Evolutionary conservation across 1,284 basidiomycete genomes (phyloP), one percentile per base, ranked within the genome.

Genomic region (Ustilago nuda): DNA sequence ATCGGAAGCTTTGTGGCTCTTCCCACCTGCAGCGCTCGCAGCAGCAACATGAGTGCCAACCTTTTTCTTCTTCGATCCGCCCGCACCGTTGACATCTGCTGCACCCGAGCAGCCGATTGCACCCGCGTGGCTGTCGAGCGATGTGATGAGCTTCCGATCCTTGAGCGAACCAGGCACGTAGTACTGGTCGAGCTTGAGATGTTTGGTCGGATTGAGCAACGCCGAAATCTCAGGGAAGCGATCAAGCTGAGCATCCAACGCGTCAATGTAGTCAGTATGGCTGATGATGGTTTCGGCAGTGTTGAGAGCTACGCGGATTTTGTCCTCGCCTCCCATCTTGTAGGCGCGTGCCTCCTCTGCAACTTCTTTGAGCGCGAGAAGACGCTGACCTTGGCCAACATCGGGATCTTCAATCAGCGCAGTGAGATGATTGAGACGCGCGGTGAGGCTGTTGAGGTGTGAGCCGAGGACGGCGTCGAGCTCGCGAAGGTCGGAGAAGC

Each of bases 291-390:
- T 93, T 87, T 99, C 96, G 61, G 94, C 94, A 11, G 95, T 95
- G 79, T 93, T 93, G 78, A 92, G 94, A 11, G 95, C 95, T 66
- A 98, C 95, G 82, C 95, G 91, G 85, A 99, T 98, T 89, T 99
- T 99, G 91, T 99, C 96, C 86, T 99, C 97, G 51, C 93, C 94
- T 45, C 97, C 97, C 67, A 95, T 91, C 86, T 95, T 95, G 88
- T 98, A 93, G 55, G 93, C 90, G 46, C 90, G 88, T 0, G 95
- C 94, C 86, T 98, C 95, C 72, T 98, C 95, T 11, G 95, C 94
- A 81, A 98, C 94, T 85, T 97, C 94, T 69, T 92, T 90, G 70
- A 99, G 90, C 35, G 95, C 90, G 87, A 92, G 91, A 59, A 98
- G 91, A 45, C 95, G 91, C 79, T 94, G 91, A 68, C 92, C 91